Base-by-base conservation (phyloP, 179 eudicot species). In the Vitellaria paradoxa region DNA sequence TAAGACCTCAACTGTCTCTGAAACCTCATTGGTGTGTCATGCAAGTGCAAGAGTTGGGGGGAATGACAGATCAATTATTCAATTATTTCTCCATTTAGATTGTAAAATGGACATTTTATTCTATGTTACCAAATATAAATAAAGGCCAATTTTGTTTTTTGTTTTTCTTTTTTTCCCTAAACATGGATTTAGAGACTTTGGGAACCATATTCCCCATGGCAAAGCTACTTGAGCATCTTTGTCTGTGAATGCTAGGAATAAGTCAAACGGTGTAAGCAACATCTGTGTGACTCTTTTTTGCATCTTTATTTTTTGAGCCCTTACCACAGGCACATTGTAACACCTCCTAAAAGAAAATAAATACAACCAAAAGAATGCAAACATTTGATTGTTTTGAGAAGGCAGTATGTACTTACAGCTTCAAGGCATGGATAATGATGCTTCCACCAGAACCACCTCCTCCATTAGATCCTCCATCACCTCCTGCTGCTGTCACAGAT, bases 391-490 rank as follows among this genome's bases (percentile, higher is more conserved):
- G 14, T 65, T 64, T 66, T 67, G 72, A 75, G 70, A 30, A 77
- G 64, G 77, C 61, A 37, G 59, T 53, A 72, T 40, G 59, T 71
- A 88, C 97, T 89, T 85, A 93, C 97, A 93, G 83, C 89, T 93
- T 93, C 77, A 80, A 67, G 69, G 96, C 86, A 79, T 67, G 72
- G 62, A 93, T 74, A 76, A 86, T 75, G 80, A 93, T 87, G 88
- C 97, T 93, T 85, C 97, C 97, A 78, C 97, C 97, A 76, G 96
- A 93, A 79, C 97, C 97, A 17, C 97, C 97, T 70, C 97, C 97
- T 0, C 92, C 96, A 30, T 64, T 74, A 37, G 65, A 55, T 82
- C 96, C 97, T 78, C 97, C 97, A 85, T 88, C 91, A 61, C 97
- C 97, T 73, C 97, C 97, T 81, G 87, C 92, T 6, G 92, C 96